Evolutionary conservation across 441 rosid genomes (phyloP).

Genomic region (Hypseocharis bilobata): DNA sequence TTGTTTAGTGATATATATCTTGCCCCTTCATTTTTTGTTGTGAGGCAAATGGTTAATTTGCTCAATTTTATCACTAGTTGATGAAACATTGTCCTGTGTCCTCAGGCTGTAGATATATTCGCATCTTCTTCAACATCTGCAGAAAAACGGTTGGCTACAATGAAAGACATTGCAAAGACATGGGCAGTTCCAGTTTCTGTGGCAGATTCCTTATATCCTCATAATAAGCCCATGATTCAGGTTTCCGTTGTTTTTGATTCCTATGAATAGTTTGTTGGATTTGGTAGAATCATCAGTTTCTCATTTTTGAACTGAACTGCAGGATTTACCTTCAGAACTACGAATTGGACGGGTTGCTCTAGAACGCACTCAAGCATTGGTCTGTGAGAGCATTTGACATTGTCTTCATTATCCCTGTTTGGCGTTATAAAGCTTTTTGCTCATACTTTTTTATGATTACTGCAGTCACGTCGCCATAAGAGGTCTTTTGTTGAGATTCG

Average conservation of each 20-base stretch:
- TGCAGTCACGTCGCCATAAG: slow-evolving; percentile 48
- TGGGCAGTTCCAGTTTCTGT: slow-evolving; percentile 53
- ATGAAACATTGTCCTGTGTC: slow-evolving; percentile 19
- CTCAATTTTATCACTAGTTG: slow-evolving; percentile 1
- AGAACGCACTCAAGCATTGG: slow-evolving; percentile 42
- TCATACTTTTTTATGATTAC: slow-evolving; percentile 20
- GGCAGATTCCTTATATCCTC: slow-evolving; percentile 37
- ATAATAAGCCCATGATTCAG: slow-evolving; percentile 65
- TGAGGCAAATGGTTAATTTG: neutral
- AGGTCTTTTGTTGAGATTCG: slow-evolving; percentile 65
- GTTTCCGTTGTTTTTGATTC: slow-evolving; percentile 33
- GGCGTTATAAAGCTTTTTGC: slow-evolving; percentile 17
- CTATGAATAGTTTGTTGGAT: slow-evolving; percentile 8
- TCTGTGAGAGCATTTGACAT: slow-evolving; percentile 30
- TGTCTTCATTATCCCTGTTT: slow-evolving; percentile 12
- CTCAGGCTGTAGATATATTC: slow-evolving; percentile 80
- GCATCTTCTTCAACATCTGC: slow-evolving; percentile 50
- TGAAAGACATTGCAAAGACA: slow-evolving; percentile 52
- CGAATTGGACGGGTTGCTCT: slow-evolving; percentile 75
- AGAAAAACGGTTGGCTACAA: slow-evolving; percentile 42
- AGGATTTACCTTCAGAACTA: slow-evolving; percentile 44
- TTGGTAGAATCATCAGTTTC: slow-evolving; percentile 20
- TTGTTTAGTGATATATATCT: slow-evolving; percentile 9
- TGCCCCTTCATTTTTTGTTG: slow-evolving; percentile 2
- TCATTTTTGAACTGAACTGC: slow-evolving; percentile 30